A percentile compares a stretch with the other conserved stretches of the same genome.
Conservation (phyloP, 306 rosid species). For the Quercus mongolica region DNA sequence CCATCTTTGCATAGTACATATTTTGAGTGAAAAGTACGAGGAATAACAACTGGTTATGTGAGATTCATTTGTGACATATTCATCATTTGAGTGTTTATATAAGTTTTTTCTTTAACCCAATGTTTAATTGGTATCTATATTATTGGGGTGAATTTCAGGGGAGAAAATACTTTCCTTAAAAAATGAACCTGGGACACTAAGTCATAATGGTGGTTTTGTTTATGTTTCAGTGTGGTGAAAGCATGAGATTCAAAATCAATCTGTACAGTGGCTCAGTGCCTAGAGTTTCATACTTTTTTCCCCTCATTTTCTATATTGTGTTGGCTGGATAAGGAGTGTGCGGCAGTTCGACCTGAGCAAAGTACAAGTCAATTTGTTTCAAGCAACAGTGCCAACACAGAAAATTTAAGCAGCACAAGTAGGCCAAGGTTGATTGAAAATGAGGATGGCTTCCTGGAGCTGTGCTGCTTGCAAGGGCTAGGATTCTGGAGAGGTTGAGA, state of each 20-base stretch:
- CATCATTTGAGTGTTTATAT: no score
- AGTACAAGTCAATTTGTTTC: constrained; percentile 28
- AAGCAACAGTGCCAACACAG: constrained; percentile 32
- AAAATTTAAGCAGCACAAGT: constrained; percentile 25
- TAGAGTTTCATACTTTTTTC: background rate
- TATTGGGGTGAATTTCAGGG: no score
- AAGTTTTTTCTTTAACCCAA: no score
- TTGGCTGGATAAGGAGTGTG: constrained; percentile 40
- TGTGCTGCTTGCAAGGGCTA: no score
- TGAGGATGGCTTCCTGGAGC: no score
- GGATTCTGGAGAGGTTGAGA: no score
- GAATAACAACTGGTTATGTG: no score
- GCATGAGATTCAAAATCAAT: background rate
- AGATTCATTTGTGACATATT: no score
- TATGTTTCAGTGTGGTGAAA: background rate
- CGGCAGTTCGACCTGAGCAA: constrained; percentile 34
- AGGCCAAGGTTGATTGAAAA: constrained; percentile 31
- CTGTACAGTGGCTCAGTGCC: background rate
- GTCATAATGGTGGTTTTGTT: background rate
- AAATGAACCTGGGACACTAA: background rate
- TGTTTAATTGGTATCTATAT: no score
- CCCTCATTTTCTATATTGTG: background rate
- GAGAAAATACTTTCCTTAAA: no score
- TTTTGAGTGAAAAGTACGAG: no score
- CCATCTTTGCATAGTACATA: no score